Evolutionary conservation across 352 stramenopile genomes (phyloP).

Genomic region (Phytopythium mirpurense): DNA sequence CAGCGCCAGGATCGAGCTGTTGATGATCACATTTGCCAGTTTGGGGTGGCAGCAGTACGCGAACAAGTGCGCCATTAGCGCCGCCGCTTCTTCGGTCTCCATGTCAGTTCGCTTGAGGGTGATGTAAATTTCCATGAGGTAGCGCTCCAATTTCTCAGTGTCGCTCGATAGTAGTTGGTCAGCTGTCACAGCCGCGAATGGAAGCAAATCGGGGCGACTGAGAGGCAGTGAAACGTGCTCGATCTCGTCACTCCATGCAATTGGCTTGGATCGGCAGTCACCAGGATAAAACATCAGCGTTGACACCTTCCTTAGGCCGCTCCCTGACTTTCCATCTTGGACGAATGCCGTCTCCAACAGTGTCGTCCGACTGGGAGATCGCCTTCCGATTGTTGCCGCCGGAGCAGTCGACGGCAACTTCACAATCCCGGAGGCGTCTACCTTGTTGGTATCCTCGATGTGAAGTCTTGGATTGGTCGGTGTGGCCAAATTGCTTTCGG

Average conservation of each 20-base stretch:
- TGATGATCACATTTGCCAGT: slow-evolving; percentile 77
- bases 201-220: slow-evolving; percentile 22
- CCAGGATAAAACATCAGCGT: slow-evolving; percentile 55
- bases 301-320: slow-evolving; percentile 34
- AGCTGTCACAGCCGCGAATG: slow-evolving; percentile 31
- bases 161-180: slow-evolving; percentile 35
- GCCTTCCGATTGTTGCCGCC: slow-evolving; percentile 5
- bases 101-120: slow-evolving; percentile 36
- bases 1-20: slow-evolving; percentile 69
- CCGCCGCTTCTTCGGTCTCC: slow-evolving; percentile 31
- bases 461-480: background rate
- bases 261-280: slow-evolving; percentile 57
- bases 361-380: slow-evolving; percentile 4
- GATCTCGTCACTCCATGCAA: slow-evolving; percentile 51
- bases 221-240: slow-evolving; percentile 24
- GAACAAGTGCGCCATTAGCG: slow-evolving; percentile 56
- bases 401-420: slow-evolving; percentile 28
- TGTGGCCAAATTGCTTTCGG: background rate
- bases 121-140: slow-evolving; percentile 76
- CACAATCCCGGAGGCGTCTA: background rate
- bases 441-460: background rate
- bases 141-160: slow-evolving; percentile 50
- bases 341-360: slow-evolving; percentile 26
- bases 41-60: slow-evolving; percentile 42
- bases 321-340: slow-evolving; percentile 22